Percentiles rank a stretch among this genome's conserved stretches.
Conservation (phyloP, 2,329 filamentous ascomycete genomes). For the Penicillium sp. region DNA sequence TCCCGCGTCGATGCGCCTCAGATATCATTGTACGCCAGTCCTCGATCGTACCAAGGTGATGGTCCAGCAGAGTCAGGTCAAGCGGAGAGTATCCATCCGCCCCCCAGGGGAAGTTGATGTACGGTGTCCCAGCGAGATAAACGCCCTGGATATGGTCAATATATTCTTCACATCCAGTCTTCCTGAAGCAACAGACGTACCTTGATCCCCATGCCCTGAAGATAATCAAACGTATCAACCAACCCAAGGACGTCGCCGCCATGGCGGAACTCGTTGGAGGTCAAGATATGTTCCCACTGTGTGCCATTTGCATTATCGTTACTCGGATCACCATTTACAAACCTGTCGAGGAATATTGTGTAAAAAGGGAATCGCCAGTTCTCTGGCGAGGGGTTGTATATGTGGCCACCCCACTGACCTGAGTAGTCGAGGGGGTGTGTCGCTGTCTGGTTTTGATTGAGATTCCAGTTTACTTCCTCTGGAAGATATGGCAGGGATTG, state of each 20-base stretch:
- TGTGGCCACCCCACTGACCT: slow-evolving; percentile 52
- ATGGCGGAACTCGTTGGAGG: slow-evolving; percentile 58
- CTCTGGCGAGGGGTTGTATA: slow-evolving; percentile 52
- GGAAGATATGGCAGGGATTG: slow-evolving; percentile 8
- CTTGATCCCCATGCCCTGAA: slow-evolving; percentile 64
- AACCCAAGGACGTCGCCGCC: slow-evolving; percentile 61
- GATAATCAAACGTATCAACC: slow-evolving; percentile 60
- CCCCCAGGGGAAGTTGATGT: slow-evolving; percentile 64
- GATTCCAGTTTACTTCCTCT: slow-evolving; percentile 39
- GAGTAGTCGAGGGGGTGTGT: slow-evolving; percentile 56
- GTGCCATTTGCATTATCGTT: slow-evolving; percentile 63
- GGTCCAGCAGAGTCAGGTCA: slow-evolving; percentile 62
- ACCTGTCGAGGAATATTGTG: slow-evolving; percentile 62
- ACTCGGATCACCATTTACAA: slow-evolving; percentile 61
- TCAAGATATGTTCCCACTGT: slow-evolving; percentile 2
- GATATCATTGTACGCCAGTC: slow-evolving; percentile 60
- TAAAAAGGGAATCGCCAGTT: slow-evolving; percentile 67
- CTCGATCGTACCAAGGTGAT: slow-evolving; percentile 59
- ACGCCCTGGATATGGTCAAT: slow-evolving; percentile 43
- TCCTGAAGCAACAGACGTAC: slow-evolving; percentile 34
- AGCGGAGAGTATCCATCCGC: slow-evolving; percentile 59
- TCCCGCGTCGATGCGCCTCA: slow-evolving; percentile 59
- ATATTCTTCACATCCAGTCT: slow-evolving; percentile 21
- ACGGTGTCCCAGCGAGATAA: slow-evolving; percentile 61
- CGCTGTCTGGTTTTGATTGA: slow-evolving; percentile 59